A percentile compares a stretch with the other conserved stretches of the same genome.
Evolutionary conservation across 331 rosid genomes (phyloP).

Genomic region (Cucumis variabilis): DNA sequence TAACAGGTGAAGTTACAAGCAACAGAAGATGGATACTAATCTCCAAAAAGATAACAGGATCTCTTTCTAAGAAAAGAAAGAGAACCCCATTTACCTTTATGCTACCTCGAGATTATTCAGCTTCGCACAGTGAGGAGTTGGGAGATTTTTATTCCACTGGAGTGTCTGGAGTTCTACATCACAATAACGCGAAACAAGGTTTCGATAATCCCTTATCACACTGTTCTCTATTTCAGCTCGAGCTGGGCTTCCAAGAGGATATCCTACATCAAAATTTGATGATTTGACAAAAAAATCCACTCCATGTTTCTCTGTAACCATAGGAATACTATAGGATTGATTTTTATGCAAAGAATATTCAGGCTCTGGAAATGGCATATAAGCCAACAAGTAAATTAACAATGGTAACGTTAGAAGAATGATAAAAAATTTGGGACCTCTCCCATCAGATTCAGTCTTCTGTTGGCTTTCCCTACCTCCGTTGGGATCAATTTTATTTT

Average conservation of each 20-base stretch:
- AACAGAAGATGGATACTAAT: conserved; percentile 5
- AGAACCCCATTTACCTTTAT: conserved; percentile 53
- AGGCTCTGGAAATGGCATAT: conserved; percentile 75
- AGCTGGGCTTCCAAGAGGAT: conserved; percentile 70
- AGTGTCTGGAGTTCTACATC: conserved; percentile 83
- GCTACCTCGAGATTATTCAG: conserved; percentile 56
- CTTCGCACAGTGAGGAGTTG: conserved; percentile 85
- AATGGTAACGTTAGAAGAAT: conserved; percentile 71
- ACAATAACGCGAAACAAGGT: conserved; percentile 78
- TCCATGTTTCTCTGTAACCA: conserved; percentile 60
- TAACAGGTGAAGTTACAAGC: not conserved
- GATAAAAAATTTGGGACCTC: conserved; percentile 61
- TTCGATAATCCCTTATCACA: conserved; percentile 69
- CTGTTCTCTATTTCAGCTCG: conserved; percentile 67
- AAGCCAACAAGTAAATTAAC: conserved; percentile 68
- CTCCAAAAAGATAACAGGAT: not conserved
- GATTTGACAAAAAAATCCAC: conserved; percentile 74
- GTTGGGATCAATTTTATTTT: conserved; percentile 85
- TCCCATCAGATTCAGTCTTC: conserved; percentile 70
- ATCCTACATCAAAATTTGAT: conserved; percentile 54
- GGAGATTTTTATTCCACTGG: conserved; percentile 79
- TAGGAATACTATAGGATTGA: conserved; percentile 58
- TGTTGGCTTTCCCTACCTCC: conserved; percentile 59
- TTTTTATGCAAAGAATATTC: conserved; percentile 65
- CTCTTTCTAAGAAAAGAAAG: conserved; percentile 12